These are phyloP conservation scores for Solanum peruvianum DNA, from an alignment of 257 asterid genomes.

Conservation along the genomic window DNA sequence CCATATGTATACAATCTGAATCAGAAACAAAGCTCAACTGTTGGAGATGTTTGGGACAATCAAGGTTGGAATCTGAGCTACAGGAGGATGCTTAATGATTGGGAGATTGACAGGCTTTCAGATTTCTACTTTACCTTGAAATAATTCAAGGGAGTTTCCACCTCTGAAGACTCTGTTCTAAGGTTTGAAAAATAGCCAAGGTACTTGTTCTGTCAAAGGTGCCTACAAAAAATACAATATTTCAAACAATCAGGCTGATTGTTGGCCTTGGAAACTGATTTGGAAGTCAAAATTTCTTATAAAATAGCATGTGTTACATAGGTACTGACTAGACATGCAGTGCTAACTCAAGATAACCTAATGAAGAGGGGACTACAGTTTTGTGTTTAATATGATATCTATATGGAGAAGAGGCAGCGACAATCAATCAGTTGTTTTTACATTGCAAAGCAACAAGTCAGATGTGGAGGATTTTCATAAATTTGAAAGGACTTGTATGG, in stretches of 20 bases:
- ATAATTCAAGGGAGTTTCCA: neutral
- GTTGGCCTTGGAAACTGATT: neutral
- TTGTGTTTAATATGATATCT: neutral
- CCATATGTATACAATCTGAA: neutral
- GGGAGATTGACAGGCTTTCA: neutral
- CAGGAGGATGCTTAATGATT: neutral
- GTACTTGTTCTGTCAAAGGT: neutral
- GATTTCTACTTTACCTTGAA: neutral
- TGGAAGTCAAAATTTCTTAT: neutral
- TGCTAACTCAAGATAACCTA: neutral
- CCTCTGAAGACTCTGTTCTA: neutral
- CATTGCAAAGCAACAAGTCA: neutral
- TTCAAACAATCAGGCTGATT: neutral
- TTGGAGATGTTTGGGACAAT: neutral
- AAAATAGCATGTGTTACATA: neutral
- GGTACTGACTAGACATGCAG: neutral
- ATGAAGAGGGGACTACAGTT: neutral
- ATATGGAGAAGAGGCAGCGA: neutral
- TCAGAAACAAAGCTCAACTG: neutral
- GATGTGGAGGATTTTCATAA: neutral
- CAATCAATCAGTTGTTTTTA: neutral
- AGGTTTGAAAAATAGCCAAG: neutral
- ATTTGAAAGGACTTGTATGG: neutral
- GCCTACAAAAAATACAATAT: neutral
- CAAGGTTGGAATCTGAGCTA: neutral